phyloP scores from a whole-genome alignment of 2,329 filamentous ascomycete species.

The Nemania sp. region DNA sequence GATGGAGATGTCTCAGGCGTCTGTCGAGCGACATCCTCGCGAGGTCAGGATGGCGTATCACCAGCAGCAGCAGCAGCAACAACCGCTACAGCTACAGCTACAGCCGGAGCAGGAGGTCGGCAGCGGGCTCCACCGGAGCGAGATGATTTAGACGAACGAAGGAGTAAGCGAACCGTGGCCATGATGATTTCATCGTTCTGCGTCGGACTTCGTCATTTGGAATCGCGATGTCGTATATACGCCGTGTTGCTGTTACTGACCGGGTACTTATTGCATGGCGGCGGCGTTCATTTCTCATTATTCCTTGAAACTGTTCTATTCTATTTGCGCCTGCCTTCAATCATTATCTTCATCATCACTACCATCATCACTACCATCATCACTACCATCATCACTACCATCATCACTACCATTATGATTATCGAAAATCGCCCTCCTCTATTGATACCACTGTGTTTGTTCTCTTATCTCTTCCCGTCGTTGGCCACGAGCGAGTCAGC shows the following conservation, averaged over 20 bases:
- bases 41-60: slow-evolving; percentile 46
- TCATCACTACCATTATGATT: no score
- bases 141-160: slow-evolving; percentile 56
- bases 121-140: slow-evolving; percentile 57
- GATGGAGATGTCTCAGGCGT: slow-evolving; percentile 15
- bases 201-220: slow-evolving; percentile 6
- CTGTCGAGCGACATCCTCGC: slow-evolving; percentile 42
- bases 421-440: no score
- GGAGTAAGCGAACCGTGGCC: neutral
- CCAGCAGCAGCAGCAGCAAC: slow-evolving; percentile 27
- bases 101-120: slow-evolving; percentile 42
- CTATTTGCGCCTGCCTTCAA: slow-evolving; percentile 32
- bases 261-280: slow-evolving; percentile 46
- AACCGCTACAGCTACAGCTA: no score
- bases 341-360: slow-evolving; percentile 1
- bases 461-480: neutral
- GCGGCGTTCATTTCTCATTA: slow-evolving; percentile 34
- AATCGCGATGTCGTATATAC: slow-evolving; percentile 27
- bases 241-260: slow-evolving; percentile 28
- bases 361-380: slow-evolving; percentile 2
- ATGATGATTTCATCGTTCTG: slow-evolving; percentile 3
- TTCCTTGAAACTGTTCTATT: slow-evolving; percentile 17
- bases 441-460: slow-evolving; percentile 12
- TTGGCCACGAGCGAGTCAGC: neutral
- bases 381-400: neutral